Base-by-base conservation (phyloP, 495 filamentous ascomycete species). In the Aspergillus nanangensis region DNA sequence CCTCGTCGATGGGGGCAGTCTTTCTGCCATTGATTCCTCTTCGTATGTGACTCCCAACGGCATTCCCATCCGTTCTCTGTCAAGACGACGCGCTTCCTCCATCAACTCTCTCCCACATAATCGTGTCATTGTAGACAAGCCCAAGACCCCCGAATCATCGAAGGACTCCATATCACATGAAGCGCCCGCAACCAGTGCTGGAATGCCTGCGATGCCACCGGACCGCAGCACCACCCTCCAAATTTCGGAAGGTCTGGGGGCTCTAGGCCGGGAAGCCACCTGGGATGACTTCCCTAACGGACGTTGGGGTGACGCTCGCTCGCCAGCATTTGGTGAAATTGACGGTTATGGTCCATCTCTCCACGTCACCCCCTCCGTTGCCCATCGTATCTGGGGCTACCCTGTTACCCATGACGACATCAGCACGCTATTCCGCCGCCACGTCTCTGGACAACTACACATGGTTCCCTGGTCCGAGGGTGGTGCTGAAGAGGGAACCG, bases 231-330 rank as follows among this genome's bases (percentile, higher is more conserved):
- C 87, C 54, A 92, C 90, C 4, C 79, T 96, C 14, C 88, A 88
- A 15, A 96, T 96, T 42, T 94, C 91, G 0, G 90, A 96, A 71
- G 91, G 91, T 3, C 81, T 92, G 51, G 91, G 91, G 31, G 73
- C 86, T n/a, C 76, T 96, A 10, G 93, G 92, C 24, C 76, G 94
- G 48, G 94, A 96, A 70, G 94, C 94, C 18, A 97, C 93, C 5
- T 98, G 93, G 93, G 93, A 98, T 61, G 93, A 98, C 67, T 98
- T 84, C 70, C 93, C 94, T 42, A 98, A 98, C 74, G 94, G 93
- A 20, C 81, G 93, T 36, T 98, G 92, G 83, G 93, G 93, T 60
- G 92, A 96, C 60, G 88, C 92, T 3, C 77, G 84, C 20, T 91
- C 86, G 13, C 85, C 87, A 2, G 93, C 93, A 0, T 98, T 94